A percentile compares a stretch with the other conserved stretches of the same genome.
Evolutionary conservation across 805 yeast genomes (phyloP).

Genomic region (Saccharomycopsis sp.): DNA sequence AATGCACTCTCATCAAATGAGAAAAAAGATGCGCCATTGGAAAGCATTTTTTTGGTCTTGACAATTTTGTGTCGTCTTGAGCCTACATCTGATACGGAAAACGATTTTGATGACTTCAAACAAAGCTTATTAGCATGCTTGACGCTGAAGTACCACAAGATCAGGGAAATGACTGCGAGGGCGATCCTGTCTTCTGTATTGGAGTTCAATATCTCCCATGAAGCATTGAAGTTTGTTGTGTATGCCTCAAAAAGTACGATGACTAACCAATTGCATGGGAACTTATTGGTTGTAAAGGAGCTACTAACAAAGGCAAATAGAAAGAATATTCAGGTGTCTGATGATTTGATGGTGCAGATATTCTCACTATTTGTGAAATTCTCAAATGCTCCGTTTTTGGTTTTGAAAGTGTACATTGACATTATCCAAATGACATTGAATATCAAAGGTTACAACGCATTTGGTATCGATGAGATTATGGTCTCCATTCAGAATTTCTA

Average conservation of each 20-base stretch:
- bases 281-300: constrained; percentile 39
- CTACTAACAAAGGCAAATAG: constrained; percentile 24
- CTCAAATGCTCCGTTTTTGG: no score
- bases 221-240: constrained; percentile 24
- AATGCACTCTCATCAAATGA: constrained; percentile 16
- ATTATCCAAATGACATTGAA: constrained; percentile 22
- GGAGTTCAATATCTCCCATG: constrained; percentile 26
- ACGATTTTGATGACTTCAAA: constrained; percentile 40
- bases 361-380: no score
- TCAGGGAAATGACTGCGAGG: constrained; percentile 80
- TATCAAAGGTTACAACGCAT: constrained; percentile 6
- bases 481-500: background rate
- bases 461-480: background rate
- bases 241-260: constrained; percentile 20
- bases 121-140: constrained; percentile 41
- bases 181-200: constrained; percentile 45
- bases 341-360: no score
- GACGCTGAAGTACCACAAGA: constrained; percentile 58
- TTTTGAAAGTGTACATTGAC: constrained; percentile 30
- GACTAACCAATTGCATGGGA: constrained; percentile 50
- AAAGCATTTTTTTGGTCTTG: constrained; percentile 65
- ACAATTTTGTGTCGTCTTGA: constrained; percentile 64
- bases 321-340: no score
- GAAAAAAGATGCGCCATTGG: constrained; percentile 30
- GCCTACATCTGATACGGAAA: constrained; percentile 46